Base-by-base conservation (phyloP, 352 stramenopile species). In the Globisporangium megalacanthum region DNA sequence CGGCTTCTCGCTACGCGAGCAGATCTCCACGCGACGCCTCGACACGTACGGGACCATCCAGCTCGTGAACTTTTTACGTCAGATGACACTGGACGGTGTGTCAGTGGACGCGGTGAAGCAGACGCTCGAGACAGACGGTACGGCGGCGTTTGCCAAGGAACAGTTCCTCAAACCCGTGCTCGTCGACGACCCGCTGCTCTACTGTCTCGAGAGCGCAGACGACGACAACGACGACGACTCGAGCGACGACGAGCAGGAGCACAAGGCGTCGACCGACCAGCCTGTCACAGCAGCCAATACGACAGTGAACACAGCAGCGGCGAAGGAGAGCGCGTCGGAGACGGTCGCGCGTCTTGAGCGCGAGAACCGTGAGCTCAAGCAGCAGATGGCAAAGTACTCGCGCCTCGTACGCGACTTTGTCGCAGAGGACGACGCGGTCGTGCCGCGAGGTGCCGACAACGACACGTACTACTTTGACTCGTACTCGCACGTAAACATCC, bases 401-500 rank as follows among this genome's bases (percentile, higher is more conserved):
- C 79, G 79, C 14, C 64, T 93, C 11, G 66, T 91, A 4, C 81
- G 68, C 47, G 73, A 85, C 49, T 83, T 89, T 61, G 78, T 89
- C n/a, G 67, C 71, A 6, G 82, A 89, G 25, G 82, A 86, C 22
- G 68, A 45, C 11, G 31, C 39, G 0, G 54, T 56, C 0, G 61
- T 66, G 0, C 61, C 74, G 8, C 66, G 77, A 6, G 52, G 70
- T 29, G 75, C 69, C 0, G 82, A 94, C 64, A 91, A 91, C 50
- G 80, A 92, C 65, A 91, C 83, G 66, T 99, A 99, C 72, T 99
- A 99, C 74, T 99, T 98, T 55, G 94, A 99, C 72, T 98, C 92
- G 54, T 99, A 99, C 73, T 97, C 94, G 46, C 95, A 99, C 61
- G 96, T 98, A 70, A 90, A 92, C 36, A 99, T 99, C 69, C 96